Evolutionary conservation across 345 rosid species (phyloP).

Genomic region (Luvunga scandens): DNA sequence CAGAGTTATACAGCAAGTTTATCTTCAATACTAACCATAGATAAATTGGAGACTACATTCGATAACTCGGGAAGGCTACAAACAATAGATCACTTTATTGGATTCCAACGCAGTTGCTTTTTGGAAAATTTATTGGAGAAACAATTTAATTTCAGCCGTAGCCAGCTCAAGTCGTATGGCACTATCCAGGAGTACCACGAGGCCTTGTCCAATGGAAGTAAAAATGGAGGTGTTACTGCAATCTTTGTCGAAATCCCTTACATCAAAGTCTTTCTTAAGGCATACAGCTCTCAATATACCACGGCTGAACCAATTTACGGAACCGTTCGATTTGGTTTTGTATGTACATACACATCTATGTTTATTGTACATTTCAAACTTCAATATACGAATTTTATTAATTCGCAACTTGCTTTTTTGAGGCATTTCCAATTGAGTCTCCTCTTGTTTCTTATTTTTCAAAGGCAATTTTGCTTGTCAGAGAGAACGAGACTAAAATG

Average conservation of each 20-base stretch:
- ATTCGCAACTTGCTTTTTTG: neutral
- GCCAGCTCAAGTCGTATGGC: neutral
- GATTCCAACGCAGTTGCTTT: conserved; percentile 10
- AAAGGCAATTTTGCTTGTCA: conserved; percentile 19
- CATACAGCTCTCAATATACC: neutral
- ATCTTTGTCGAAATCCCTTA: conserved; percentile 21
- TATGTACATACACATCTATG: neutral
- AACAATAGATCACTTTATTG: conserved; percentile 2
- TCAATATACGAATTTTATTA: neutral
- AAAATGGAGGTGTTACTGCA: conserved; percentile 18
- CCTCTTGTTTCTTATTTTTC: conserved; percentile 20
- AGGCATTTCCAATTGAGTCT: conserved; percentile 23
- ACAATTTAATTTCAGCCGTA: neutral
- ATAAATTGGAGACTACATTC: conserved; percentile 18
- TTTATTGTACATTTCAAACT: neutral
- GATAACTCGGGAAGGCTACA: neutral
- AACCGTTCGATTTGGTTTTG: conserved; percentile 27
- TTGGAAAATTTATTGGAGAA: neutral
- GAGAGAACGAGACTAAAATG: conserved; percentile 7
- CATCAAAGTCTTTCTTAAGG: conserved; percentile 4
- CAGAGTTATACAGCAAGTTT: conserved; percentile 32
- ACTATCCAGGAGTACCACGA: neutral
- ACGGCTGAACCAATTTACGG: conserved; percentile 7
- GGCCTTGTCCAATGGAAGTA: conserved; percentile 2
- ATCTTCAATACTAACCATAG: conserved; percentile 15